These are phyloP conservation scores for Globisporangium spiculum DNA, from an alignment of 352 stramenopile genomes.

Conservation along the genomic window DNA sequence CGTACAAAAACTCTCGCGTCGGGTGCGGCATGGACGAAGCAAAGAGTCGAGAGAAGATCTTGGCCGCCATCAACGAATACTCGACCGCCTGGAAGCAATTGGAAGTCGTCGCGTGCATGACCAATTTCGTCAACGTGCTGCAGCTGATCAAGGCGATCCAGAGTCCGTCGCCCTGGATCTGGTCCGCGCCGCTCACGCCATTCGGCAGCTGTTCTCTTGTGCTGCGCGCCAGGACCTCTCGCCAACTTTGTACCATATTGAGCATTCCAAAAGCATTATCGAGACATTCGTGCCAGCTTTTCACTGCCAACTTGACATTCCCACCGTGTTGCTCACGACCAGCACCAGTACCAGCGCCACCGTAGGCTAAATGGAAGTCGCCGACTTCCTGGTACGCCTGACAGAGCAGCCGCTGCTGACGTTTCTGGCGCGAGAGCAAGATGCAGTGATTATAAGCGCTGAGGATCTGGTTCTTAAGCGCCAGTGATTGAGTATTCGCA, in stretches of 20 bases:
- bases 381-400: slow-evolving; percentile 66
- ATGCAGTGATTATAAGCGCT: slow-evolving; percentile 50
- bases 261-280: slow-evolving; percentile 72
- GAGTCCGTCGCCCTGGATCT: slow-evolving; percentile 54
- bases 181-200: slow-evolving; percentile 17
- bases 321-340: neutral
- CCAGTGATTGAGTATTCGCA: neutral
- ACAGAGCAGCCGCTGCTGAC: slow-evolving; percentile 50
- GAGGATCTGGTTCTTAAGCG: slow-evolving; percentile 28
- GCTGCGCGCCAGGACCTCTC: slow-evolving; percentile 32
- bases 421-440: slow-evolving; percentile 57
- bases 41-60: slow-evolving; percentile 56
- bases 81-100: slow-evolving; percentile 45
- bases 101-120: slow-evolving; percentile 34
- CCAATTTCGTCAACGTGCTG: slow-evolving; percentile 51
- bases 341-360: neutral
- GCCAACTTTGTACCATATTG: slow-evolving; percentile 44
- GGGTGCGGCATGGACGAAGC: slow-evolving; percentile 61
- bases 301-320: slow-evolving; percentile 34
- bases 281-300: slow-evolving; percentile 67
- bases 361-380: slow-evolving; percentile 64
- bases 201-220: slow-evolving; percentile 21
- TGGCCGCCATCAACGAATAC: slow-evolving; percentile 62
- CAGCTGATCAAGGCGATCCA: slow-evolving; percentile 55
- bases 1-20: slow-evolving; percentile 53